Evolutionary conservation across 768 basidiomycete genomes (phyloP).

Genomic region (Podaxis mareebaensis): DNA sequence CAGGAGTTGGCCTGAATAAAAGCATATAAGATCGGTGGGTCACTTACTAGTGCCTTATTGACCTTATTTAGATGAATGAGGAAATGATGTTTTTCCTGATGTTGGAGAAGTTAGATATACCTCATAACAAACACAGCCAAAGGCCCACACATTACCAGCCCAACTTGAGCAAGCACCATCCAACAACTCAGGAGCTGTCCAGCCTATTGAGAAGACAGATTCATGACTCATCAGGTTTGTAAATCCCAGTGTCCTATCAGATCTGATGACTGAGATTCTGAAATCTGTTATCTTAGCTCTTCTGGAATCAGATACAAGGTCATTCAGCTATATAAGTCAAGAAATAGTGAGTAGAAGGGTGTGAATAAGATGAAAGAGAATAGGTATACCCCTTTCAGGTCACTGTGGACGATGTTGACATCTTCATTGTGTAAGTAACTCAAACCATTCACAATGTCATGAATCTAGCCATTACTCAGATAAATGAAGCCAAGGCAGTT

Average conservation of each 20-base stretch:
- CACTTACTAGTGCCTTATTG: too few relatives aligned
- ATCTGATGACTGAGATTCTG: constrained; percentile 13
- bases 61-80: too few relatives aligned
- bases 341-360: too few relatives aligned
- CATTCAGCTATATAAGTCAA: constrained; percentile 8
- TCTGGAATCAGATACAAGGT: constrained; percentile 14
- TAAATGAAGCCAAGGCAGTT: neutral
- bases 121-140: constrained; percentile 20
- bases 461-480: neutral
- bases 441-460: constrained; percentile 15
- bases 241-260: constrained; percentile 1
- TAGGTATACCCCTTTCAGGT: constrained; percentile 16
- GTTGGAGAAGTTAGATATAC: neutral
- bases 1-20: too few relatives aligned
- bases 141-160: constrained; percentile 19
- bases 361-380: too few relatives aligned
- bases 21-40: too few relatives aligned
- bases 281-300: constrained; percentile 19
- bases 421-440: constrained; percentile 16
- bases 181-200: constrained; percentile 21
- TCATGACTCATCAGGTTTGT: neutral
- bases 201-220: constrained; percentile 6
- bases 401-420: constrained; percentile 18
- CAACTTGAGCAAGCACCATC: neutral
- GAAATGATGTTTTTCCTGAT: too few relatives aligned